Base-by-base conservation (phyloP, 164 flowering plant genomes). In the Aristolochia californica region DNA sequence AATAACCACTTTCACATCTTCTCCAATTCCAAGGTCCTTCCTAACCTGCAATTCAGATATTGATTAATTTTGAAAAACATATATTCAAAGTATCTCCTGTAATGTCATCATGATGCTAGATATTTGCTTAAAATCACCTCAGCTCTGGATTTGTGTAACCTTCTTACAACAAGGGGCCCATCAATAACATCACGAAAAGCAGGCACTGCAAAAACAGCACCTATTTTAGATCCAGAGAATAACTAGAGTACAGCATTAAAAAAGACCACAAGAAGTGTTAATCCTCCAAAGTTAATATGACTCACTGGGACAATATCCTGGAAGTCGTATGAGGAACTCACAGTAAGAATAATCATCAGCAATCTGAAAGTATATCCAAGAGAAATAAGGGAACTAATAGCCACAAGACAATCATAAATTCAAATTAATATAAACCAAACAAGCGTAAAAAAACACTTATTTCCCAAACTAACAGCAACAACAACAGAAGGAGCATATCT, bases 301-400 rank as follows among this genome's bases (percentile, higher is more conserved):
- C 85, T 67, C 83, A 93, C 99, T 93, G 77, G 99, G 99, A 72
- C 97, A 89, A 71, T 93, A 87, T 72, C 99, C 99, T 21, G 99
- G 99, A 48, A 89, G 96, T 43, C 99, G 90, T 58, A 93, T 82
- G 20, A 93, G 73, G 65, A 87, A 89, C 68, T 89, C 96, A 47
- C 95, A 87, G 44, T 85, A 90, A 58, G 99, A 89, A 76, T 89
- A 93, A 75, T 89, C 99, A 68, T 93, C 97, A 56, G 99, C 99
- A 61, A 93, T 93, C 99, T 93, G 83, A 34, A 68, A 45, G 52
- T 66, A 57, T 12, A 38, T 5, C 27, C 28, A 20, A 57, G 23
- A 56, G 48, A 56, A 56, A 56, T 13, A 13, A 56, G 26, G 20
- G 16, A 38, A 53, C 16, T 34, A 3, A 34, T 34, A 5, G 10